A percentile compares a stretch with the other conserved stretches of the same genome.
Conservation (phyloP, 352 stramenopile genomes). For the Pythium pectinolyticum region DNA sequence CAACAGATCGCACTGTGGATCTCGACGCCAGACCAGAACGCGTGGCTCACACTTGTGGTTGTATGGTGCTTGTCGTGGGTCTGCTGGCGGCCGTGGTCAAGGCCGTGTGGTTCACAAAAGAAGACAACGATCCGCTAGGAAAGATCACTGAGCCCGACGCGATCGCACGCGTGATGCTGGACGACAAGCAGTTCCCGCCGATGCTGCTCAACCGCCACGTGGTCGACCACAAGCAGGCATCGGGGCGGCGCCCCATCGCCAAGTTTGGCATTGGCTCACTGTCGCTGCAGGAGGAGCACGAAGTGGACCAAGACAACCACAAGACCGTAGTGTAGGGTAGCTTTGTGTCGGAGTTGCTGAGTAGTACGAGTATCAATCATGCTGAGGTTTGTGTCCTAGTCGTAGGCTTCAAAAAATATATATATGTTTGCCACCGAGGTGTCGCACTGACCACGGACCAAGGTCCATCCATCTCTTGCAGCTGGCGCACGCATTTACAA, state of each 20-base stretch:
- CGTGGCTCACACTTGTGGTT: slow-evolving; percentile 16
- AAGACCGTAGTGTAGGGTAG: too few relatives aligned
- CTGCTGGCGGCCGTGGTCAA: neutral
- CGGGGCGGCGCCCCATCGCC: neutral
- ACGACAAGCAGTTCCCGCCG: slow-evolving; percentile 13
- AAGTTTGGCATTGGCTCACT: neutral
- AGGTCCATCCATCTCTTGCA: too few relatives aligned
- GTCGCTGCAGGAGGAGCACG: neutral
- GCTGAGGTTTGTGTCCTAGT: too few relatives aligned
- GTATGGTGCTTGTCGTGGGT: neutral
- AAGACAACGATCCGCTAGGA: neutral
- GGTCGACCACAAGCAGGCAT: neutral
- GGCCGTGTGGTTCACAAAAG: neutral
- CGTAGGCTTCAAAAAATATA: too few relatives aligned
- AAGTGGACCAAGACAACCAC: too few relatives aligned
- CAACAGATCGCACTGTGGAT: slow-evolving; percentile 6
- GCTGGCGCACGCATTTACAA: too few relatives aligned
- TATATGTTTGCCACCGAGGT: too few relatives aligned
- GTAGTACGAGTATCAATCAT: too few relatives aligned
- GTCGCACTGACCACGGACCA: too few relatives aligned
- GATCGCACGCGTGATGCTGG: slow-evolving; percentile 18
- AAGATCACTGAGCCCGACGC: slow-evolving; percentile 10
- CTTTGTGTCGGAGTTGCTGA: too few relatives aligned
- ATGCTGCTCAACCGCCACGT: slow-evolving; percentile 8
- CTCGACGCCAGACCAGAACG: slow-evolving; percentile 12